Percentiles rank a stretch among this genome's conserved stretches.
Conservation (phyloP, 306 rosid species). For the Cucurbita moschata region DNA sequence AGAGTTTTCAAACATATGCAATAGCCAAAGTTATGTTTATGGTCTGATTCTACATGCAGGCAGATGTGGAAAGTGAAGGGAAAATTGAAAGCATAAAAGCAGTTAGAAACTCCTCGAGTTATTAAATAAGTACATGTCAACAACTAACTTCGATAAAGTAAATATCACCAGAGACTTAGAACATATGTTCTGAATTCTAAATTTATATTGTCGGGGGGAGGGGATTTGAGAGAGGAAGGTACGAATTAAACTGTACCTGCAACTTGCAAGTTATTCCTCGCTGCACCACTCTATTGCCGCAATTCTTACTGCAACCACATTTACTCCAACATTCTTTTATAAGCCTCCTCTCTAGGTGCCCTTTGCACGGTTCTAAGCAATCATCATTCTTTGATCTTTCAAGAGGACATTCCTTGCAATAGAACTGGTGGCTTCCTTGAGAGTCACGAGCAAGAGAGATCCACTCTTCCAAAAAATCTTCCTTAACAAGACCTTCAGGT, state of each 20-base stretch:
- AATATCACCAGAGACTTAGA: no score
- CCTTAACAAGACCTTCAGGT: conserved; percentile 47
- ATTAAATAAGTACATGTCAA: no score
- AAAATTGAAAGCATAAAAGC: no score
- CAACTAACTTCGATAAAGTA: no score
- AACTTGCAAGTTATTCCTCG: conserved; percentile 70
- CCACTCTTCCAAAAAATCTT: conserved; percentile 59
- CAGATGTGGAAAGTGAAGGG: no score
- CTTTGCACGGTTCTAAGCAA: conserved; percentile 79
- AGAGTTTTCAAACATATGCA: background rate
- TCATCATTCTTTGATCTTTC: conserved; percentile 55
- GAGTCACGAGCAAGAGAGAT: conserved; percentile 41
- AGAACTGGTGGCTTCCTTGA: conserved; percentile 23
- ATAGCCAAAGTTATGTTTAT: background rate
- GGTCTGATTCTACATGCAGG: no score
- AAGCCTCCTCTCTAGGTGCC: conserved; percentile 62
- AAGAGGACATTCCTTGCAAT: conserved; percentile 64
- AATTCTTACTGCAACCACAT: conserved; percentile 71
- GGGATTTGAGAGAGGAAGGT: background rate
- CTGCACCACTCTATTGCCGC: conserved; percentile 92
- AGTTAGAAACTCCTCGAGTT: no score
- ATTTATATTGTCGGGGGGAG: no score
- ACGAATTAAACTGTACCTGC: conserved; percentile 41
- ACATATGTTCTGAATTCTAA: no score
- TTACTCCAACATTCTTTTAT: conserved; percentile 91